Conservation (phyloP, 148 eudicot species). For the Vaccinium macrocarpon region DNA sequence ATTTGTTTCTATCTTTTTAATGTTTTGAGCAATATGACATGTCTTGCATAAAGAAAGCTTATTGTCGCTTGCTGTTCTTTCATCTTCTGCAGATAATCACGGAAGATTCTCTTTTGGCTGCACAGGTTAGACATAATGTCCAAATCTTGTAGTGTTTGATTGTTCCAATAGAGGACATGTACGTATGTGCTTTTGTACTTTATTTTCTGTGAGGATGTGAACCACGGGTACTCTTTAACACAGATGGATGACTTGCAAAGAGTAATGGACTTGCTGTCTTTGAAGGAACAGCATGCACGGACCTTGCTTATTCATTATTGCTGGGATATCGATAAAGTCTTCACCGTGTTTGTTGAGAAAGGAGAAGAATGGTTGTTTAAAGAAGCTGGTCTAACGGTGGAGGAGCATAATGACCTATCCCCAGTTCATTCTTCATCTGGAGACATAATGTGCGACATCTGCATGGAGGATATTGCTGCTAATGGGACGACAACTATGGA, state of each 20-base stretch:
- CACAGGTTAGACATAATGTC: constrained; percentile 42
- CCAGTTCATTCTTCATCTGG: constrained; percentile 28
- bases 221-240: not conserved
- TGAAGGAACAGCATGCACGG: constrained; percentile 65
- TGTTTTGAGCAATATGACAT: not conserved
- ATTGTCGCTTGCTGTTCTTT: not conserved
- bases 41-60: not conserved
- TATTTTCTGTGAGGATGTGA: constrained; percentile 7
- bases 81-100: constrained; percentile 54
- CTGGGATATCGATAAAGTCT: constrained; percentile 62
- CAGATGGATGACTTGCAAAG: constrained; percentile 63
- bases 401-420: constrained; percentile 24
- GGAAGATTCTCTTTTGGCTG: constrained; percentile 56
- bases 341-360: constrained; percentile 51
- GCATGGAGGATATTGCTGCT: constrained; percentile 49
- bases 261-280: constrained; percentile 63
- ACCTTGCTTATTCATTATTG: constrained; percentile 65
- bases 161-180: constrained; percentile 11
- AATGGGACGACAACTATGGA: constrained; percentile 56
- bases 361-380: constrained; percentile 52
- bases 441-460: constrained; percentile 42
- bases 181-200: not conserved
- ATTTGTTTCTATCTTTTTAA: not conserved
- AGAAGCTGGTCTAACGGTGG: constrained; percentile 48
- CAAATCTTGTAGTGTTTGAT: not conserved